phyloP scores from a whole-genome alignment of 2,329 filamentous ascomycete genomes.

The Neopestalotiopsis sp. region DNA sequence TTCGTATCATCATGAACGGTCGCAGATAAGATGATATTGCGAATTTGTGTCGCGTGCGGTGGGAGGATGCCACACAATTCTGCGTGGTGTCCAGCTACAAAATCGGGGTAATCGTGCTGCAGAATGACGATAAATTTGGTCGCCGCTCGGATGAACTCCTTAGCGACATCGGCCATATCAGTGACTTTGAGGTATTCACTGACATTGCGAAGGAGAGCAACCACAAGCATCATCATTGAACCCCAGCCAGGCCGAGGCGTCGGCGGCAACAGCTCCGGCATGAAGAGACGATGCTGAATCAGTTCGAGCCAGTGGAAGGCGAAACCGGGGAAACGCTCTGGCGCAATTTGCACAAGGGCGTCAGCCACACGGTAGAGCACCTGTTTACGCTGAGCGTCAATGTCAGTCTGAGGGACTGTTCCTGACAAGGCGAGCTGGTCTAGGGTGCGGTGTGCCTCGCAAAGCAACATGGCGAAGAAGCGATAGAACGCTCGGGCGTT shows the following conservation, averaged over 20 bases:
- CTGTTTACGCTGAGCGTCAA: slow-evolving; percentile 66
- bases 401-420: slow-evolving; percentile 18
- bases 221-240: slow-evolving; percentile 74
- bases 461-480: slow-evolving; percentile 81
- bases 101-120: slow-evolving; percentile 94
- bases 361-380: slow-evolving; percentile 75
- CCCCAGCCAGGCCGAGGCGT: slow-evolving; percentile 76
- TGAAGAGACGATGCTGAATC: slow-evolving; percentile 82
- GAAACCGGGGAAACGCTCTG: slow-evolving; percentile 80
- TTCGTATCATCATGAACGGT: slow-evolving; percentile 71
- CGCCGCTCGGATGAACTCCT: slow-evolving; percentile 83
- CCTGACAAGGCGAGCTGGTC: slow-evolving; percentile 35
- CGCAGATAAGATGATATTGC: slow-evolving; percentile 85
- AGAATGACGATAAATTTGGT: slow-evolving; percentile 83
- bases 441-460: slow-evolving; percentile 68
- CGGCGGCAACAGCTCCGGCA: slow-evolving; percentile 76
- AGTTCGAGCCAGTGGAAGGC: slow-evolving; percentile 84
- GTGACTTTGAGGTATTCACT: slow-evolving; percentile 79
- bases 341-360: slow-evolving; percentile 75
- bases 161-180: slow-evolving; percentile 71
- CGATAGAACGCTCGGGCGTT: slow-evolving; percentile 92
- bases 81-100: slow-evolving; percentile 85
- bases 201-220: slow-evolving; percentile 73
- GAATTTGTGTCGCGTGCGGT: slow-evolving; percentile 82
- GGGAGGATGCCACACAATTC: slow-evolving; percentile 82